These are phyloP conservation scores for Magnusiomyces tetraspermus DNA, from an alignment of 1,139 yeast species.

Conservation along the genomic window DNA sequence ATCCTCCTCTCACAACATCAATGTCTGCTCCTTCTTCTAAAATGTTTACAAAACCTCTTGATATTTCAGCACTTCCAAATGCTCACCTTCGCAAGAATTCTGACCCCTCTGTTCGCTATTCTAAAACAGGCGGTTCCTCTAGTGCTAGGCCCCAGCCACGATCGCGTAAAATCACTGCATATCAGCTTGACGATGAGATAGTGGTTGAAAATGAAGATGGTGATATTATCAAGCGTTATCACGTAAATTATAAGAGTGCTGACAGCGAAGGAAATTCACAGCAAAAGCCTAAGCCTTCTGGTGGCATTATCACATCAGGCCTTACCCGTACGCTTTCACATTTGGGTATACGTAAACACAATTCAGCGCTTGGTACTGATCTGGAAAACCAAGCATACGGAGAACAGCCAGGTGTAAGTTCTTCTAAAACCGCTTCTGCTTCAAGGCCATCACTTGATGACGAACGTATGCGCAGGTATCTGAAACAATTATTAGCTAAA, in stretches of 20 bases:
- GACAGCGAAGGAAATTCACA: slow-evolving; percentile 1
- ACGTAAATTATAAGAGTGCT: not conserved
- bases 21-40: too few species aligned
- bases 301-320: slow-evolving; percentile 7
- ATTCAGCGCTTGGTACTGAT: not conserved
- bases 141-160: not conserved
- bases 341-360: slow-evolving; percentile 20
- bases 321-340: slow-evolving; percentile 23
- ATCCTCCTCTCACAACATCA: too few species aligned
- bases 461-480: slow-evolving; percentile 6
- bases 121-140: not conserved
- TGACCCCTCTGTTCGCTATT: not conserved
- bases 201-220: slow-evolving; percentile 88
- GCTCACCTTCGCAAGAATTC: not conserved
- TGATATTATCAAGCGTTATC: slow-evolving; percentile 34
- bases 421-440: not conserved
- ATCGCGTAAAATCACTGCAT: slow-evolving; percentile 40
- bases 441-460: slow-evolving; percentile 3
- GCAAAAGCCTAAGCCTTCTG: slow-evolving; percentile 5
- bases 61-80: not conserved
- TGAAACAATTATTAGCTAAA: slow-evolving; percentile 2
- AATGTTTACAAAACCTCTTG: not conserved
- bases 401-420: not conserved
- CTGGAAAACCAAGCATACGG: slow-evolving; percentile 4
- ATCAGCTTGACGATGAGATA: slow-evolving; percentile 58